A percentile compares a stretch with the other conserved stretches of the same genome.
phyloP scores from a whole-genome alignment of 371 early-diverging fungal species.

The Mortierella sp. region DNA sequence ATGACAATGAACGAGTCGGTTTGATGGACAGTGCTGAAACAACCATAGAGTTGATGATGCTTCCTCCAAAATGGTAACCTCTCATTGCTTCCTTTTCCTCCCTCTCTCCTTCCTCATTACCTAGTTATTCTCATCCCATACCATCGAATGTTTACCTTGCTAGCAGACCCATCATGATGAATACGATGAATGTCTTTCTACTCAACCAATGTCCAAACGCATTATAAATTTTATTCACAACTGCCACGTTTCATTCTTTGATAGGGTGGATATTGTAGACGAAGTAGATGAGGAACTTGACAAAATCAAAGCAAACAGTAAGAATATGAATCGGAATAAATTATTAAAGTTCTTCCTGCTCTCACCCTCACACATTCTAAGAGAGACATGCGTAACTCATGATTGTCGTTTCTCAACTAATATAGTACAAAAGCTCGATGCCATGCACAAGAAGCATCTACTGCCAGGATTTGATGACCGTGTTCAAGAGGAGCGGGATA shows the following conservation, averaged over 20 bases:
- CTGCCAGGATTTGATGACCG: constrained; percentile 96
- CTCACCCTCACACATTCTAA: too few species aligned
- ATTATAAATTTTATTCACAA: neutral
- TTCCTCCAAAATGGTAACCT: constrained; percentile 86
- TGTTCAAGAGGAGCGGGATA: constrained; percentile 85
- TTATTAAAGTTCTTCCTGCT: neutral
- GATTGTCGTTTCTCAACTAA: neutral
- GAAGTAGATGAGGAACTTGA: constrained; percentile 78
- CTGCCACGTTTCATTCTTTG: constrained; percentile 22
- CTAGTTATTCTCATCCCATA: neutral
- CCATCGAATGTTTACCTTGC: too few species aligned
- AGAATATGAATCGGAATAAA: constrained; percentile 8
- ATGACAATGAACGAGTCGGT: constrained; percentile 70
- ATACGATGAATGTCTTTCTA: neutral
- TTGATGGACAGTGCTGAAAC: constrained; percentile 76
- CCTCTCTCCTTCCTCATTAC: neutral
- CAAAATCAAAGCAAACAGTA: constrained; percentile 75
- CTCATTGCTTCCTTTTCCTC: neutral
- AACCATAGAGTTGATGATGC: constrained; percentile 78
- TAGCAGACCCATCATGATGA: neutral
- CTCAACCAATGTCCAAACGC: constrained; percentile 15
- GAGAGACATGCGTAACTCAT: neutral
- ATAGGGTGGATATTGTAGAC: constrained; percentile 90
- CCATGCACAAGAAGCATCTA: constrained; percentile 90
- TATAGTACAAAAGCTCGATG: constrained; percentile 86